Conservation (phyloP, 768 basidiomycete genomes). For the Suillus plorans region DNA sequence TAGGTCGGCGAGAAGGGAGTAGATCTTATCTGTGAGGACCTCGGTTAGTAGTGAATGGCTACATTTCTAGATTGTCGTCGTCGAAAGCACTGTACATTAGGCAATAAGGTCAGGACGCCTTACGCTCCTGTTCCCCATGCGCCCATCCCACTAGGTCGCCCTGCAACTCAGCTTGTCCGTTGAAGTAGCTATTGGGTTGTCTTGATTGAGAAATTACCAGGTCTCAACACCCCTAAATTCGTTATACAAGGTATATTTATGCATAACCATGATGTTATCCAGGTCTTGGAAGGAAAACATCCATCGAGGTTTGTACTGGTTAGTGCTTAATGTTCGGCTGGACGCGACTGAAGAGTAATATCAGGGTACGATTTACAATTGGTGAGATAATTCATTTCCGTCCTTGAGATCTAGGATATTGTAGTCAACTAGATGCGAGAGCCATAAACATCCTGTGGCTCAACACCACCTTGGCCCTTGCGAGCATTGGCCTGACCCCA, state of each 20-base stretch:
- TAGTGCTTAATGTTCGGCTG: neutral
- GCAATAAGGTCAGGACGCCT: conserved; percentile 59
- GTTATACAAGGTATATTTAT: neutral
- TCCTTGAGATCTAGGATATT: neutral
- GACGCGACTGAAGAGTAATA: neutral
- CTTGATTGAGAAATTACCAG: neutral
- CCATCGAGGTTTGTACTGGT: neutral
- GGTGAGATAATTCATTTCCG: neutral
- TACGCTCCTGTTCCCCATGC: conserved; percentile 66
- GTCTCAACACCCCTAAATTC: neutral
- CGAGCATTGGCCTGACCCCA: conserved; percentile 85
- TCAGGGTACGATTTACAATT: neutral
- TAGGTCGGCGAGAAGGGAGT: conserved; percentile 71
- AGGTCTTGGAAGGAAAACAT: neutral
- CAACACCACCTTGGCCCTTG: conserved; percentile 80
- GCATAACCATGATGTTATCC: neutral
- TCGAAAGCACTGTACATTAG: conserved; percentile 29
- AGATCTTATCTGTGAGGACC: conserved; percentile 57
- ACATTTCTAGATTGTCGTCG: neutral
- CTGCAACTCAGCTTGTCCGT: conserved; percentile 42
- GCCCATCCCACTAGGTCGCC: conserved; percentile 49
- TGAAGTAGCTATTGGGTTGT: conserved; percentile 6
- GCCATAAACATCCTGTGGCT: conserved; percentile 44
- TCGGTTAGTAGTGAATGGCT: conserved; percentile 40
- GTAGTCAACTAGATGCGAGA: neutral